Base-by-base conservation (phyloP, 2,329 filamentous ascomycete species). In the Exophiala dermatitidis region DNA sequence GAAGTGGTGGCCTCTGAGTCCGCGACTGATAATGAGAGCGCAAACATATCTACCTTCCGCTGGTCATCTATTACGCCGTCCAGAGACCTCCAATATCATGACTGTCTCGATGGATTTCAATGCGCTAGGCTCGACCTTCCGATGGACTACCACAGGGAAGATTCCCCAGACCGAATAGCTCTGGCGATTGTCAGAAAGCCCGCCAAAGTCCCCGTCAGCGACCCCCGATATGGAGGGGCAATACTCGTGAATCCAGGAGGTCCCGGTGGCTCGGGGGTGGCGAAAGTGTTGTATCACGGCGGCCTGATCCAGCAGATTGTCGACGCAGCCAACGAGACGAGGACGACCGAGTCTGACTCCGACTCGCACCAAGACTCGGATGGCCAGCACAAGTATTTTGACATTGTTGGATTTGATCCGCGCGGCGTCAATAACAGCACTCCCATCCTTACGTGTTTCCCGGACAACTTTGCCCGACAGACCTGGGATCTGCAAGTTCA, bases 51-150 rank as follows among this genome's bases (percentile, higher is more conserved):
- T 2, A 12, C 50, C 3, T 56, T 56, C 29, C 38, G 31, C 10
- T 60, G 57, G 52, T n/a, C 41, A 5, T 37, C 37, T n/a, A 50
- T 59, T 38, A 30, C 33, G n/a, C 66, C 69, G 1, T 67, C 67
- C 0, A 36, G 57, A 5, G 59, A 58, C 3, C 58, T 71, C 8
- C 50, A 67, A 30, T 72, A 71, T 50, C 60, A 65, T 52, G 62
- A 67, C 30, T 78, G 76, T 62, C 75, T 71, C 52, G 67, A 68
- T 52, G 68, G 67, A 3, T 72, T 72, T 46, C 67, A 75, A 57
- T 78, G 76, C 54, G 73, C 76, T 26, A 67, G 72, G 3, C 64
- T 79, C 3, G 66, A 72, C 40, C 67, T 77, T 0, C 76, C 76
- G 0, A 70, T 78, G 65, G 72, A 72, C 59, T 74, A 71, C 60